phyloP scores from a whole-genome alignment of 192 early-diverging fungal species.

The Coemansia sp. region DNA sequence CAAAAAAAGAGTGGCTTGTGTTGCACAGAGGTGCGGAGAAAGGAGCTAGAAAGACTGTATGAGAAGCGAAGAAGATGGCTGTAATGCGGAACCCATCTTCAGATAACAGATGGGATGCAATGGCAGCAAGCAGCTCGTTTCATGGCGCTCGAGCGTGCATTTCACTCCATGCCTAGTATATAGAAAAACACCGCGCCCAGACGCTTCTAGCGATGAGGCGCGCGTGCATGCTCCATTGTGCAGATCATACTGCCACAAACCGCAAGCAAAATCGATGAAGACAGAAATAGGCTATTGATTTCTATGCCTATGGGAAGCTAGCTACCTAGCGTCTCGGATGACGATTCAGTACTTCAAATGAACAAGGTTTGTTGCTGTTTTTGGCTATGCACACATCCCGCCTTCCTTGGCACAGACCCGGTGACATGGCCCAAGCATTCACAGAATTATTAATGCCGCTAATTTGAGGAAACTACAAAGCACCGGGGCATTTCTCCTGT shows the following conservation, averaged over 20 bases:
- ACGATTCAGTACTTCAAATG: background rate
- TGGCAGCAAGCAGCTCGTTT: background rate
- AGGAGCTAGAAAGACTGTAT: no score
- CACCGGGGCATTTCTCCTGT: background rate
- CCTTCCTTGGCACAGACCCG: background rate
- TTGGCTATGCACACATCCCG: background rate
- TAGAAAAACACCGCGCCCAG: background rate
- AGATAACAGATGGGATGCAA: no score
- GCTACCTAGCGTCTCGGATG: background rate
- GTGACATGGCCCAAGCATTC: background rate
- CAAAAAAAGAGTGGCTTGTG: no score
- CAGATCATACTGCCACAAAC: conserved; percentile 4
- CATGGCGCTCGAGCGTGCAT: conserved; percentile 5
- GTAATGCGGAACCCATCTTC: no score
- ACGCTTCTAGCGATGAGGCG: background rate
- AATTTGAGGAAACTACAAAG: background rate
- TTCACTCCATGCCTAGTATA: background rate
- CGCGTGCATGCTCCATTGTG: background rate
- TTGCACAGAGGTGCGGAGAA: no score
- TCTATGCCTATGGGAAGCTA: background rate
- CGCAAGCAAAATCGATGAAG: background rate
- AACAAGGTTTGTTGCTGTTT: background rate
- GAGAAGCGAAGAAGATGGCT: no score
- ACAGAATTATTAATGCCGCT: background rate
- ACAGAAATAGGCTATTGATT: background rate